Percentiles rank a stretch among this genome's conserved stretches.
Conservation (phyloP, 768 basidiomycete species). For the Austroboletus festivus region DNA sequence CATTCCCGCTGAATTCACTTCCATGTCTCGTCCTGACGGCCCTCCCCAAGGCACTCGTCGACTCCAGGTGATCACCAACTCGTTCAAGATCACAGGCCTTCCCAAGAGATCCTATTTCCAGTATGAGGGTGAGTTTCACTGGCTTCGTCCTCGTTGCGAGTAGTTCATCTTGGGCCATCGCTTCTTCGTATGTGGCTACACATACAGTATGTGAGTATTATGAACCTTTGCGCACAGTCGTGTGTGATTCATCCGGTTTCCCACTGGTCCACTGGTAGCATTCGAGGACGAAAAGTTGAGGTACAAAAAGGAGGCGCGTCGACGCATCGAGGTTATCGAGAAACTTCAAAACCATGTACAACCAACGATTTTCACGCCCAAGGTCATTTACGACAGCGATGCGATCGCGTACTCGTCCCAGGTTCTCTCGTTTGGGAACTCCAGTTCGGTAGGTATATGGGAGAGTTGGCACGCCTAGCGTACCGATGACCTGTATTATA, state of each 20-base stretch:
- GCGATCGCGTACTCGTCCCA: conserved; percentile 40
- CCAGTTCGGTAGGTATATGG: conserved; percentile 25
- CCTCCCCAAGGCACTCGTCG: conserved; percentile 12
- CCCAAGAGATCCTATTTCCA: conserved; percentile 29
- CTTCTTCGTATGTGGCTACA: conserved; percentile 1
- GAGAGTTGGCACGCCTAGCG: not conserved
- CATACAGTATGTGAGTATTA: conserved; percentile 27
- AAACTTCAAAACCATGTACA: conserved; percentile 37
- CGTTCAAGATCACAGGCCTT: conserved; percentile 28
- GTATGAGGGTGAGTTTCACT: conserved; percentile 30
- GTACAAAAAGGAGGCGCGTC: conserved; percentile 1
- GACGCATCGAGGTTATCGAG: conserved; percentile 31
- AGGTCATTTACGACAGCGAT: conserved; percentile 45
- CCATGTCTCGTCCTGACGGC: conserved; percentile 21
- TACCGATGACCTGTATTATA: conserved; percentile 12
- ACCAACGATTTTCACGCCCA: conserved; percentile 38
- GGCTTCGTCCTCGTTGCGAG: conserved; percentile 2
- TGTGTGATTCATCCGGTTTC: not conserved
- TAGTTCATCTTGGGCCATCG: too few species aligned
- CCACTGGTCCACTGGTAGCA: too few species aligned
- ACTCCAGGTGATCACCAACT: conserved; percentile 33
- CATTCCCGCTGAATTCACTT: too few species aligned
- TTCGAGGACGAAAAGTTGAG: conserved; percentile 14
- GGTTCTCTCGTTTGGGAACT: conserved; percentile 30
- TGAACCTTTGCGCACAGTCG: not conserved